Evolutionary conservation across 257 asterid genomes (phyloP), one percentile per base, ranked within the genome.

Genomic region (Plantago elongata): DNA sequence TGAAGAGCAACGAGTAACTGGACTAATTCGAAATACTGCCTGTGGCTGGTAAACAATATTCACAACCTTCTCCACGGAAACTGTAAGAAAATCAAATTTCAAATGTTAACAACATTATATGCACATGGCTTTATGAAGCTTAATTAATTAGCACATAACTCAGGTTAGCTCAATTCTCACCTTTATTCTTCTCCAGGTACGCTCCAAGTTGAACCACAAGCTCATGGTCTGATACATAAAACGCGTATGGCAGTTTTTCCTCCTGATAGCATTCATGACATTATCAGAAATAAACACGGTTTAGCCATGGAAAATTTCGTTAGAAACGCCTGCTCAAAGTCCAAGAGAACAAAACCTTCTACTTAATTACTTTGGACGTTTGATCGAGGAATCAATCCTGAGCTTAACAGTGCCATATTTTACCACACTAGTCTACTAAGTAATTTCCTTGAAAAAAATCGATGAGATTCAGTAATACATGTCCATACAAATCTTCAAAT

Each of bases 1-100:
- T 52, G 99, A 83, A 69, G 97, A 92, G 79, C 99, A 92, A 55
- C 97, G 93, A 54, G 95, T 84, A 49, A 89, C 95, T 12, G 99
- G 96, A 16, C 97, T 94, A 61, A 92, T 92, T 59, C 97, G 80
- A 70, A 92, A 92, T 65, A 92, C 94, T 58, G 97, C 95, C 75
- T 89, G 99, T 18, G 99, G 95, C 80, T 92, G 99, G 79, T 86
- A 92, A 38, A 92, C 86, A 59, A 92, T 84, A 16, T 84, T 84
- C 73, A 89, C 61, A 60, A 80, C 96, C 79, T 81, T 89, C 75
- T 92, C 99, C 83, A 92, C 95, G 15, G 99, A 92, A 51, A 89
- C 99, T 92, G 89, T 85, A 78, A 66, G 59, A 54, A 47, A n/a
- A 57, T 66, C 46, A 18, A 57, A 17, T 17, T 45, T 50, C 11